These are phyloP conservation scores for Tetrapyrgos nigripes DNA, from an alignment of 1,284 basidiomycete genomes.

Conservation along the genomic window DNA sequence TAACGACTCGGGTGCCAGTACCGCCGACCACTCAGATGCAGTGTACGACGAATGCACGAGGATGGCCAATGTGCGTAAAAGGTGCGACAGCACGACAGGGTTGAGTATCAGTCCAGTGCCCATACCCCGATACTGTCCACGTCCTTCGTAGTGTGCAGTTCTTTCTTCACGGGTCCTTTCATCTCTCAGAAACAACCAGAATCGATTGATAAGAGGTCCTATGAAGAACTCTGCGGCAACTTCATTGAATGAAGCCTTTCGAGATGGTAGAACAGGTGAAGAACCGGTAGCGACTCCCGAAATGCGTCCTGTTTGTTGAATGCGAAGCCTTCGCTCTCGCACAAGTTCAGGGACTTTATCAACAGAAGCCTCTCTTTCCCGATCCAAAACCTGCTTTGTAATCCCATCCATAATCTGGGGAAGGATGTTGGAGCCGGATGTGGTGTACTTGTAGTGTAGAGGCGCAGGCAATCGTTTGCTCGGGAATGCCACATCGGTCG, in stretches of 20 bases:
- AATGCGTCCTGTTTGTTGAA: slow-evolving; percentile 57
- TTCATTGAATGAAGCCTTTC: slow-evolving; percentile 63
- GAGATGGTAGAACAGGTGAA: slow-evolving; percentile 10
- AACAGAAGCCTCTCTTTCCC: slow-evolving; percentile 52
- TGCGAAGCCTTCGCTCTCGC: slow-evolving; percentile 78
- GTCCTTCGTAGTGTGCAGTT: slow-evolving; percentile 53
- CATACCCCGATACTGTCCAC: slow-evolving; percentile 68
- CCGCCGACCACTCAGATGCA: slow-evolving; percentile 78
- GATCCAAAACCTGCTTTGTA: slow-evolving; percentile 62
- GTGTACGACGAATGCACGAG: slow-evolving; percentile 84
- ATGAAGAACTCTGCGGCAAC: slow-evolving; percentile 88
- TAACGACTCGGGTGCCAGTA: slow-evolving; percentile 82
- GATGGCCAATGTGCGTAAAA: slow-evolving; percentile 81
- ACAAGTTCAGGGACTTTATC: slow-evolving; percentile 65
- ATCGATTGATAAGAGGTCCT: slow-evolving; percentile 87
- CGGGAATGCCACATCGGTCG: slow-evolving; percentile 65
- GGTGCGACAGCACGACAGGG: slow-evolving; percentile 75
- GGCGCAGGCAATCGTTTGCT: slow-evolving; percentile 78
- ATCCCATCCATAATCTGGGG: slow-evolving; percentile 65
- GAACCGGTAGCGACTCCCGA: slow-evolving; percentile 41
- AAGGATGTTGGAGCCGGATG: slow-evolving; percentile 41
- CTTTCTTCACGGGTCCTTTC: slow-evolving; percentile 77
- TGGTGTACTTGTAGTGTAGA: slow-evolving; percentile 74
- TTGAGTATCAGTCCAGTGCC: slow-evolving; percentile 85
- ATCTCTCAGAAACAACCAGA: slow-evolving; percentile 90